A percentile compares a stretch with the other conserved stretches of the same genome.
phyloP scores from a whole-genome alignment of 805 yeast species.

The Cyberlindnera saturnus region DNA sequence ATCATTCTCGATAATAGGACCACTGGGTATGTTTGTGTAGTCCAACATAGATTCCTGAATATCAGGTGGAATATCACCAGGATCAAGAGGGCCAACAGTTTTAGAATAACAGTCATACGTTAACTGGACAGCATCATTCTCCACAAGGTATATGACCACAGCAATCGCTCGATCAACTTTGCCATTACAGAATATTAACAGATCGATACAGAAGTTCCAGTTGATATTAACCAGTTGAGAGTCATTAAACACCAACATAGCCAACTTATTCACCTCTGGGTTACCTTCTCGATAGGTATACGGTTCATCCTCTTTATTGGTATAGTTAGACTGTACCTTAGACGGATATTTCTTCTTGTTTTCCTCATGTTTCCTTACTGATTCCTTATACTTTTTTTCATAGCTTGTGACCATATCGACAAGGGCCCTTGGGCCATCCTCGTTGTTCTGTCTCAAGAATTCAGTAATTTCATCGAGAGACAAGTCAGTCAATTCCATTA shows the following conservation, averaged over 20 bases:
- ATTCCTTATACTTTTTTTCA: constrained; percentile 12
- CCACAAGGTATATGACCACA: constrained; percentile 29
- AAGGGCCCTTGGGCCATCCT: not conserved
- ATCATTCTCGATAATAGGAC: not conserved
- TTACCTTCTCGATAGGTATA: constrained; percentile 16
- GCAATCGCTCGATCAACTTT: constrained; percentile 33
- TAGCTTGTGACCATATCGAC: not conserved
- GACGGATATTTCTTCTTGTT: not conserved
- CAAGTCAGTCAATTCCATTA: not conserved
- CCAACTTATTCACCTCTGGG: constrained; percentile 29
- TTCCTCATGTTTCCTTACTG: not conserved
- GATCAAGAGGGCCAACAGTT: not conserved
- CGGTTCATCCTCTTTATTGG: not conserved
- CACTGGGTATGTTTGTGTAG: constrained; percentile 1
- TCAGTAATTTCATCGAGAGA: not conserved
- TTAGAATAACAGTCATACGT: constrained; percentile 20
- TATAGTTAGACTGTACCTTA: not conserved
- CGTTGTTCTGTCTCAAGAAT: not conserved
- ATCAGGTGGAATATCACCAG: not conserved
- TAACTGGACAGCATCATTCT: constrained; percentile 23
- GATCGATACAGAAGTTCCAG: constrained; percentile 33
- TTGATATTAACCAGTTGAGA: constrained; percentile 29
- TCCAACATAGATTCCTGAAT: not conserved
- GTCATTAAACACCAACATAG: constrained; percentile 29
- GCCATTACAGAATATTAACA: constrained; percentile 39